Percentiles rank a stretch among this genome's conserved stretches.
These are phyloP conservation scores for Darksidea phi DNA, from an alignment of 495 filamentous ascomycete genomes.

Conservation along the genomic window DNA sequence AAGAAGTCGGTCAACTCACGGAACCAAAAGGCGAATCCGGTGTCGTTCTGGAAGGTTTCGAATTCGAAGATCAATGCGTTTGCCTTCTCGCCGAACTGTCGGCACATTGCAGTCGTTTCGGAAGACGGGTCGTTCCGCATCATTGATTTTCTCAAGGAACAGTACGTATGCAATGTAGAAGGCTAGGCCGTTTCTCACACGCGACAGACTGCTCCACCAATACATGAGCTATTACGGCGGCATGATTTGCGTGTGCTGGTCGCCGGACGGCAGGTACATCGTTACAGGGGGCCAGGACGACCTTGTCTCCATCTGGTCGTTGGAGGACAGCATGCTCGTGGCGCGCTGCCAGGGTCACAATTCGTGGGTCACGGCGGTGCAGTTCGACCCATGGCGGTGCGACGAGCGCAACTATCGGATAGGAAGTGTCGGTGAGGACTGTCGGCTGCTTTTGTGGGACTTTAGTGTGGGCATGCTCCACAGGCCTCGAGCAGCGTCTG, in stretches of 20 bases:
- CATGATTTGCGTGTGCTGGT: slow-evolving; percentile 92
- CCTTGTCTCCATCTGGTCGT: slow-evolving; percentile 88
- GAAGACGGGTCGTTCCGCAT: slow-evolving; percentile 89
- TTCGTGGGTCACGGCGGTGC: slow-evolving; percentile 90
- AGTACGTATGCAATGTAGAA: slow-evolving; percentile 55
- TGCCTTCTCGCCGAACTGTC: slow-evolving; percentile 80
- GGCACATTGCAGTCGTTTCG: slow-evolving; percentile 85
- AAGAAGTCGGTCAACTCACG: slow-evolving; percentile 87
- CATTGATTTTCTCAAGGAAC: slow-evolving; percentile 87
- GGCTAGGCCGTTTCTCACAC: slow-evolving; percentile 19
- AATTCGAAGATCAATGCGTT: slow-evolving; percentile 86
- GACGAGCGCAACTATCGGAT: slow-evolving; percentile 93
- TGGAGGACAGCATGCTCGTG: slow-evolving; percentile 78
- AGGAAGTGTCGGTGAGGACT: slow-evolving; percentile 93
- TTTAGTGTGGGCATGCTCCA: slow-evolving; percentile 96
- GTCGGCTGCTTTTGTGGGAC: slow-evolving; percentile 88
- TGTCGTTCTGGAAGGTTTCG: slow-evolving; percentile 86
- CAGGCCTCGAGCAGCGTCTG: slow-evolving; percentile 68
- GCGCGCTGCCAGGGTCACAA: slow-evolving; percentile 92
- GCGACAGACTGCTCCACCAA: slow-evolving; percentile 69
- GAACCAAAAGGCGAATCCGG: slow-evolving; percentile 90
- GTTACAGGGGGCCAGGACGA: slow-evolving; percentile 96
- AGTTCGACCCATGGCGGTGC: slow-evolving; percentile 95
- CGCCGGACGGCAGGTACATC: slow-evolving; percentile 93
- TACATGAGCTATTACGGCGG: slow-evolving; percentile 92